Evolutionary conservation across 2,329 filamentous ascomycete species (phyloP).

Genomic region (Calonectria ilicicola): DNA sequence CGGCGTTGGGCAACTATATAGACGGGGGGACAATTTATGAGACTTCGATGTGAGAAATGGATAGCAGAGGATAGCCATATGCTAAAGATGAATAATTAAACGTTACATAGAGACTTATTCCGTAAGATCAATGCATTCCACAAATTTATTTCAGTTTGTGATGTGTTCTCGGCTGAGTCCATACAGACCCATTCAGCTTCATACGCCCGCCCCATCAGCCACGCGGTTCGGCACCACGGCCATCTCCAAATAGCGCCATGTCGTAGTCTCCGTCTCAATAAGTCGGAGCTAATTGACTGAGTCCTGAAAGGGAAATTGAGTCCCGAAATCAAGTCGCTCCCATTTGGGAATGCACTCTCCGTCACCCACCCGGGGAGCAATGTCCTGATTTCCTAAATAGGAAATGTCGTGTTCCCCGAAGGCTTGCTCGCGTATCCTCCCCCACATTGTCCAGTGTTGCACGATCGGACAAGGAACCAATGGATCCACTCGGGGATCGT

Average conservation of each 20-base stretch:
- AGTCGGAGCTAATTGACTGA: too few relatives aligned
- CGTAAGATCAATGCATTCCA: too few relatives aligned
- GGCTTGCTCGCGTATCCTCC: neutral
- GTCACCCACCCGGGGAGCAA: neutral
- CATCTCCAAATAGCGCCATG: neutral
- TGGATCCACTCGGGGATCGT: neutral
- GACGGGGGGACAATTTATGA: neutral
- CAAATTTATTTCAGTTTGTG: neutral
- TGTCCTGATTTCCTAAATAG: neutral
- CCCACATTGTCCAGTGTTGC: neutral
- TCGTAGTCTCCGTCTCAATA: neutral
- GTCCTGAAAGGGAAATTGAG: neutral
- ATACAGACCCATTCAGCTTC: neutral
- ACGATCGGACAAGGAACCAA: neutral
- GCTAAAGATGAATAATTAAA: neutral
- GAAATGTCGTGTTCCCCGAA: slow-evolving; percentile 3
- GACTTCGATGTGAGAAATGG: neutral
- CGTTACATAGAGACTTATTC: neutral
- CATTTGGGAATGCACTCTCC: neutral
- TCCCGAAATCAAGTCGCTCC: neutral
- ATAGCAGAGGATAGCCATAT: neutral
- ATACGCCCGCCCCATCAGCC: neutral
- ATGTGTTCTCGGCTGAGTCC: neutral
- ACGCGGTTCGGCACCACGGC: neutral
- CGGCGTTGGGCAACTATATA: neutral